Evolutionary conservation across 768 basidiomycete species (phyloP), one percentile per base, ranked within the genome.

Genomic region (Collybia sordida): DNA sequence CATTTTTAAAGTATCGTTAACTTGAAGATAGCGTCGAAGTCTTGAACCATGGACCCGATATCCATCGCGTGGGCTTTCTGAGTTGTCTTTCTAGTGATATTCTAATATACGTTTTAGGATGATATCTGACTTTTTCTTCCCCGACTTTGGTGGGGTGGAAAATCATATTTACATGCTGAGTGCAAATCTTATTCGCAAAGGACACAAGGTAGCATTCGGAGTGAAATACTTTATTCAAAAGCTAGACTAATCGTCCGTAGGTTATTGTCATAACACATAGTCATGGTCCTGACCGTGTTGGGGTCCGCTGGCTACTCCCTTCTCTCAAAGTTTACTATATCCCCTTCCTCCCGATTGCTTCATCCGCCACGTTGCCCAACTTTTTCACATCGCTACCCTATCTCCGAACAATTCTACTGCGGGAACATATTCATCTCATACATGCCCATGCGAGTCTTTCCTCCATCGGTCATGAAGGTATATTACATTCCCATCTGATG

Each of bases 51-150:
- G 70, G 48, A 65, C 22, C 65, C 65, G 12, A 64, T 70, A 34
- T 67, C 69, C 45, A 71, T 72, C 49, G 71, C 71, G 71, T 71
- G 43, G 17, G 71, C 62, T 28, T 37, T 11, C 21, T 19, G 27
- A 23, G n/a, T 23, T 57, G 11, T 19, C 5, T 23, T 8, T 11
- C 19, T 36, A 22, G 31, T n/a, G 21, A 18, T n/a, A n/a, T 45
- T 51, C 4, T 23, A 28, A 45, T 45, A 22, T 43, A 8, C 15
- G 27, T 49, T 18, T 46, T 25, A 96, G 94, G 39, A 93, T 98
- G 91, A 83, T 98, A 50, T 90, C 86, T 36, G 97, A 99, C 71
- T 99, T 98, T 74, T 99, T 98, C 71, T 85, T 91, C 62, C 97
- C 97, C 0, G 78, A 82, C 50, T 87, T 95, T 2, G 97, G 97